Conservation (phyloP, 495 filamentous ascomycete species). For the Daldinia concentrica region DNA sequence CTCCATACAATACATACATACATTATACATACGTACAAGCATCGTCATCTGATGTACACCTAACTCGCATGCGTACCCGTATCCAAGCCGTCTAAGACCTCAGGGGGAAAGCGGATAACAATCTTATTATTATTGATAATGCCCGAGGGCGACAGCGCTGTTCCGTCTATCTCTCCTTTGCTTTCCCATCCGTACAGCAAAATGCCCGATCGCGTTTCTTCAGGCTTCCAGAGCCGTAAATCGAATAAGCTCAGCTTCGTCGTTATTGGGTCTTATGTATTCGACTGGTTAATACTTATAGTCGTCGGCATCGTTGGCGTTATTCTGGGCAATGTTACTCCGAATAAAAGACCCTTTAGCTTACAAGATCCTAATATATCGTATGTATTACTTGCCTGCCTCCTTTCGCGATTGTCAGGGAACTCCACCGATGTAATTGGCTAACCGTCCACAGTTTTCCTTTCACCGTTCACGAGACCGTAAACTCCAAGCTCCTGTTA, state of each 20-base stretch:
- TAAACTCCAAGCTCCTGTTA: conserved; percentile 67
- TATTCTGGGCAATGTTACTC: conserved; percentile 61
- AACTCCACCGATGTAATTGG: conserved; percentile 54
- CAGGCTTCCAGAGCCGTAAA: conserved; percentile 30
- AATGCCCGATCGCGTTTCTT: conserved; percentile 40
- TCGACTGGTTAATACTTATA: conserved; percentile 59
- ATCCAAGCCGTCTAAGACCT: conserved; percentile 7
- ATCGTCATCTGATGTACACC: conserved; percentile 18
- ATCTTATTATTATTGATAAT: conserved; percentile 31
- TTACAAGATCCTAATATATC: conserved; percentile 57
- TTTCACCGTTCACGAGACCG: conserved; percentile 76
- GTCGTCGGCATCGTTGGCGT: conserved; percentile 52
- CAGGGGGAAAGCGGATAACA: conserved; percentile 20
- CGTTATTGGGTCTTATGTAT: conserved; percentile 53
- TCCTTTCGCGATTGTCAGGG: conserved; percentile 51
- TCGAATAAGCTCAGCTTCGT: conserved; percentile 43
- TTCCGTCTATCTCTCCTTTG: conserved; percentile 31
- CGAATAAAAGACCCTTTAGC: conserved; percentile 65
- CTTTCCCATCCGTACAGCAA: conserved; percentile 43
- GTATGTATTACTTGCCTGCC: conserved; percentile 51
- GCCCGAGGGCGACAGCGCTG: conserved; percentile 33
- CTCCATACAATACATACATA: conserved; percentile 4
- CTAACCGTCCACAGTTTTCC: conserved; percentile 71
- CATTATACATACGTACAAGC: background rate
- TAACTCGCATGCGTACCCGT: background rate